Evolutionary conservation across 176 grass and related monocot species (phyloP), one percentile per base, ranked within the genome.

Genomic region (Hsuehochloa calcarea): DNA sequence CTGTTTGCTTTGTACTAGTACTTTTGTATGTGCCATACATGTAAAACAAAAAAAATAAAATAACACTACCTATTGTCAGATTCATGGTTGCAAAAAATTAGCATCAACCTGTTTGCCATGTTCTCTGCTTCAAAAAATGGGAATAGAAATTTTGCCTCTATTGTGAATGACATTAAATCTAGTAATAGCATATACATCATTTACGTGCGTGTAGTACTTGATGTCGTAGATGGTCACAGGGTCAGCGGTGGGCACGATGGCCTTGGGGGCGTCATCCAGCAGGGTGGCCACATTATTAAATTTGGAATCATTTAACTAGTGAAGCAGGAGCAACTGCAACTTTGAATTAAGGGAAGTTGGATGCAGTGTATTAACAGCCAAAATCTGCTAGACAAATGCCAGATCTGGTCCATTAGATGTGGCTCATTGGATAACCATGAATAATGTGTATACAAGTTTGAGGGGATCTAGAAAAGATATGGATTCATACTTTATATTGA

Each of bases 1-100:
- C 74, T 78, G 15, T 80, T 47, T 83, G 8, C 7, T 11, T 58
- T 75, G 17, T 70, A 34, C 51, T 81, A 75, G 44, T 89, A 51
- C 7, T 41, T 77, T 55, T 81, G 17, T 80, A 62, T 72, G 52
- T 10, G 41, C 0, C 31, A 25, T 63, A 40, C 44, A 79, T 15
- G 3, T 3, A 3, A 58, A 10, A 38, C 35, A 70, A 70, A 23
- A 13, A n/a, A 60, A 72, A 83, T 31, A n/a, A 60, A 72, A 83
- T 31, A 64, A 64, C 26, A 5, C 45, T 34, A 40, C 31, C 7
- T 68, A n/a, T 50, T 23, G 20, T 27, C 47, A 41, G 22, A 10
- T 35, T 37, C 37, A 16, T 63, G 41, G 41, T 44, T 4, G 14
- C 10, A 38, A 82, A 81, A 61, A 31, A 17, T 31, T 43, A 44